Percentiles rank a stretch among this genome's conserved stretches.
Evolutionary conservation across 1,284 basidiomycete species (phyloP).

Genomic region (Coriolopsis trogii): DNA sequence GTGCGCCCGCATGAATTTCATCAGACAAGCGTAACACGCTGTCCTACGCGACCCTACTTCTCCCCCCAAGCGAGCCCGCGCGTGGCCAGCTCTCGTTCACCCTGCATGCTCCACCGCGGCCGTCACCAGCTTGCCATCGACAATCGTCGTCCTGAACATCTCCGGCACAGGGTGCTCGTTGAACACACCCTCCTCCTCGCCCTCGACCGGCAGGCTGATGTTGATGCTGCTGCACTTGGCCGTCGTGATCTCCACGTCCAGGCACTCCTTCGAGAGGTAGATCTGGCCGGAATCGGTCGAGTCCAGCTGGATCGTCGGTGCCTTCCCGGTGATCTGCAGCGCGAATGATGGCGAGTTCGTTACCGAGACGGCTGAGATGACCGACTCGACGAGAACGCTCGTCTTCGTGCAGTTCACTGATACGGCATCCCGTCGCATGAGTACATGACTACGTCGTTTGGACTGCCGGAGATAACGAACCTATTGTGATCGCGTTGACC

Average conservation of each 20-base stretch:
- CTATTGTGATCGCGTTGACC: constrained; percentile 91
- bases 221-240: constrained; percentile 97
- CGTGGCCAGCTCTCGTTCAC: constrained; percentile 34
- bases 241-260: constrained; percentile 88
- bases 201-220: constrained; percentile 85
- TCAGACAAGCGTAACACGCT: too few relatives aligned
- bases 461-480: constrained; percentile 48
- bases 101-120: constrained; percentile 89
- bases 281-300: constrained; percentile 95
- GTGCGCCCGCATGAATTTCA: too few relatives aligned
- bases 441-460: too few relatives aligned
- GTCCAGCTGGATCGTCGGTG: constrained; percentile 94
- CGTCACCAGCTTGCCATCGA: constrained; percentile 86
- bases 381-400: constrained; percentile 87
- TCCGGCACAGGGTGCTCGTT: constrained; percentile 93
- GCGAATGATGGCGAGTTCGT: constrained; percentile 94
- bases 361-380: constrained; percentile 87
- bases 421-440: neutral
- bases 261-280: constrained; percentile 86
- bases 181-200: constrained; percentile 91
- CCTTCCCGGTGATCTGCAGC: constrained; percentile 88
- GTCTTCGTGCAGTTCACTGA: constrained; percentile 91
- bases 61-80: constrained; percentile 9
- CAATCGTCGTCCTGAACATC: constrained; percentile 89
- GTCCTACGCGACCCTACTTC: too few relatives aligned